Percentiles rank a stretch among this genome's conserved stretches.
These are phyloP conservation scores for Thalassiosira hispida DNA, from an alignment of 352 stramenopile species.

Conservation along the genomic window DNA sequence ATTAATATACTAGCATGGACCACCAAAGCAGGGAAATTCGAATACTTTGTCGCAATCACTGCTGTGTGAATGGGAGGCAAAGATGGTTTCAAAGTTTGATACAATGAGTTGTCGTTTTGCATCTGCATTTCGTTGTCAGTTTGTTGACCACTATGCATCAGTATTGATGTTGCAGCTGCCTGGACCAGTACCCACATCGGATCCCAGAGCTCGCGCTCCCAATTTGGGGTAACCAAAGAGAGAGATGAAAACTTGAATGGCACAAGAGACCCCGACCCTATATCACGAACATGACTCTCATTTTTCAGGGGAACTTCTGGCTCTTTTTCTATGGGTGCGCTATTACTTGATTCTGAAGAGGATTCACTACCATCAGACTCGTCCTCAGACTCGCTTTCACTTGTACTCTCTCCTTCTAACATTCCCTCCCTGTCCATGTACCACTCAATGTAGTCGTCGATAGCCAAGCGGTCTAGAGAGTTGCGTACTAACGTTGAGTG, in stretches of 20 bases:
- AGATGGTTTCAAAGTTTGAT: background rate
- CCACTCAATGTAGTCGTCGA: constrained; percentile 41
- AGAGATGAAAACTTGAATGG: background rate
- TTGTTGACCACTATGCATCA: background rate
- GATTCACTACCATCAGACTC: background rate
- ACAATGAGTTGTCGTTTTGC: background rate
- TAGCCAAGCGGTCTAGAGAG: constrained; percentile 21
- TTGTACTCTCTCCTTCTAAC: too few relatives aligned
- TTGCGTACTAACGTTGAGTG: constrained; percentile 25
- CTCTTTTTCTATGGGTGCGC: background rate
- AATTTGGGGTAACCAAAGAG: background rate
- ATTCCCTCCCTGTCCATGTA: constrained; percentile 11
- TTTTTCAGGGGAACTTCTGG: background rate
- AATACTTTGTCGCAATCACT: constrained; percentile 43
- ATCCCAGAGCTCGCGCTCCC: constrained; percentile 26
- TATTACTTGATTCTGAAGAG: background rate
- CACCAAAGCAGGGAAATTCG: constrained; percentile 38
- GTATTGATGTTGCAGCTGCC: constrained; percentile 21
- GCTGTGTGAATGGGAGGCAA: constrained; percentile 26
- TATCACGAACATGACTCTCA: constrained; percentile 2
- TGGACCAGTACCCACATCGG: constrained; percentile 37
- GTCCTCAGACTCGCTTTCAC: background rate
- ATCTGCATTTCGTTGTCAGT: background rate
- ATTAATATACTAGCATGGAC: constrained; percentile 17
- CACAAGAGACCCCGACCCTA: background rate